Base-by-base conservation (phyloP, 177 flowering plant genomes). In the Tripterygium wilfordii region DNA sequence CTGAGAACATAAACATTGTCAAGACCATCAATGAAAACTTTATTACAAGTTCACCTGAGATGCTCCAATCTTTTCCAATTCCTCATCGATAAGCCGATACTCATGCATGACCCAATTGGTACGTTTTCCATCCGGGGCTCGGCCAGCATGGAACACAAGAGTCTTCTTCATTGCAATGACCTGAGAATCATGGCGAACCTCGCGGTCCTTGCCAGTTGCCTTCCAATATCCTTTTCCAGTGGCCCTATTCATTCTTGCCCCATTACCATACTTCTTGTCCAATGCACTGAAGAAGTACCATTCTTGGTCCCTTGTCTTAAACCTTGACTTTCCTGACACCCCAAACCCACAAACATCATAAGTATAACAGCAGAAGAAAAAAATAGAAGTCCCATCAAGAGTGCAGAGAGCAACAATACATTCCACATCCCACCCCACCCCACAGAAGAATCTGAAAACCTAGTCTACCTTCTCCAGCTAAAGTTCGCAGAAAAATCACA, bases 41-140 rank as follows among this genome's bases (percentile, higher is more conserved):
- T 2, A 29, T 26, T 22, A 48, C 14, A 5, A 31, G n/a, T 60
- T 31, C 49, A 85, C 95, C 92, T 71, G 80, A 1, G 31, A 14
- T n/a, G 61, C 27, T 18, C 54, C 50, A 31, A 15, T 22, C 51
- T 51, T 70, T 51, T 56, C 77, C 37, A 80, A 36, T 42, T 72
- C 82, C 36, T 76, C 79, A 18, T 87, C 96, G 23, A 54, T 71
- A 10, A 90, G 77, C 35, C 77, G 71, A 51, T 88, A 90, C 53
- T 90, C 98, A 41, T 90, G 98, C 98, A 90, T 90, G 15, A 90
- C 96, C 98, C 98, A 90, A 42, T 90, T 76, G 17, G 85, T 79
- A 18, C 98, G 60, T 57, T 69, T 64, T 7, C 98, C 98, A 17
- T 63, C 72, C 0, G 96, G 98, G 18, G 98, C 98, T 16, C 96